phyloP scores from a whole-genome alignment of 2,329 filamentous ascomycete genomes.

The Verticillium isaacii region DNA sequence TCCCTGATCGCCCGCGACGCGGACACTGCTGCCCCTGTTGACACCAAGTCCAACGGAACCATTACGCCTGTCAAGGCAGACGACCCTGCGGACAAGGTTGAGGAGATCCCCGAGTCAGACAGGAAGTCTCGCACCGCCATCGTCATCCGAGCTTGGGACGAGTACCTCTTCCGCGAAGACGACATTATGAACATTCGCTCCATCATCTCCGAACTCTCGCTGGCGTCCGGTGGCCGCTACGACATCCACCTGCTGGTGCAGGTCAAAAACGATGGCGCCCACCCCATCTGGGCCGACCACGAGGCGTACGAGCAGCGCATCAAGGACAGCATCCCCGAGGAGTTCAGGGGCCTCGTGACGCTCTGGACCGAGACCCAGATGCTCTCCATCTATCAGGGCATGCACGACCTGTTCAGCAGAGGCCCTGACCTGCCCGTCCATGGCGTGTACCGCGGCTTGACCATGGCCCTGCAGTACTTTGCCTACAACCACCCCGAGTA shows the following conservation, averaged over 20 bases:
- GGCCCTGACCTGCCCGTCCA: slow-evolving; percentile 73
- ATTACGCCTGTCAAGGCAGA: background rate
- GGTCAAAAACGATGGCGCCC: slow-evolving; percentile 67
- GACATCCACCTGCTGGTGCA: slow-evolving; percentile 83
- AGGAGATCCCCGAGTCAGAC: slow-evolving; percentile 20
- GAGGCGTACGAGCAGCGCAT: slow-evolving; percentile 64
- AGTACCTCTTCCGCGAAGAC: slow-evolving; percentile 73
- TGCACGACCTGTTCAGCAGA: slow-evolving; percentile 68
- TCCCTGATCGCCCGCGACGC: slow-evolving; percentile 12
- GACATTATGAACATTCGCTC: slow-evolving; percentile 79
- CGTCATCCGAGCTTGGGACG: slow-evolving; percentile 77
- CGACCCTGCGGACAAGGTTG: slow-evolving; percentile 1
- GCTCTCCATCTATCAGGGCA: slow-evolving; percentile 81
- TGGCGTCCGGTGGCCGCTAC: slow-evolving; percentile 81
- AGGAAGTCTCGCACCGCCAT: slow-evolving; percentile 63
- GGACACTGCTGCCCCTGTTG: background rate
- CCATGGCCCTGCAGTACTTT: slow-evolving; percentile 95
- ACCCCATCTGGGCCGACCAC: slow-evolving; percentile 75
- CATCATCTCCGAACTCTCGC: slow-evolving; percentile 74
- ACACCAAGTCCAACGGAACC: background rate
- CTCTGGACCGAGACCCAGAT: slow-evolving; percentile 95
- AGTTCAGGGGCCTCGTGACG: slow-evolving; percentile 84
- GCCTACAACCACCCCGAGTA: slow-evolving; percentile 84
- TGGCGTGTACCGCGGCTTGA: slow-evolving; percentile 85
- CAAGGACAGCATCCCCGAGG: slow-evolving; percentile 66